Conservation (phyloP, 495 filamentous ascomycete genomes). For the Lepraria neglecta region DNA sequence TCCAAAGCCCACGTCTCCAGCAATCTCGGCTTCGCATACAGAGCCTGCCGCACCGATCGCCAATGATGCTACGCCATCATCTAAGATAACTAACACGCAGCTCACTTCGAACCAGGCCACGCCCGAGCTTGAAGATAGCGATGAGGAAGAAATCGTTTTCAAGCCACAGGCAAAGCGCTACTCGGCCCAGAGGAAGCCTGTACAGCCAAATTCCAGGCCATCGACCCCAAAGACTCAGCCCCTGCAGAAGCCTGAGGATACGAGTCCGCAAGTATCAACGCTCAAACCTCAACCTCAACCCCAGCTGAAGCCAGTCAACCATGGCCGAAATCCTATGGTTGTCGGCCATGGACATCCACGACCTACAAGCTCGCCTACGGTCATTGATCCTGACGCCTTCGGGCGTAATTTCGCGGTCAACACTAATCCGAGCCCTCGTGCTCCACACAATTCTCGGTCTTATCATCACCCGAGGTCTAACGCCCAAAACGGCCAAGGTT, state of each 20-base stretch:
- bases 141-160: constrained; percentile 56
- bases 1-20: neutral
- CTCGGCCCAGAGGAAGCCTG: constrained; percentile 35
- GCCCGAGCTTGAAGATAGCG: constrained; percentile 33
- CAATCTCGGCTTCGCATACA: neutral
- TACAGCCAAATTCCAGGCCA: constrained; percentile 26
- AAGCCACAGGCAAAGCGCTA: constrained; percentile 43
- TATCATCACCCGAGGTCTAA: constrained; percentile 18
- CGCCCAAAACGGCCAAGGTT: neutral
- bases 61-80: neutral
- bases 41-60: neutral
- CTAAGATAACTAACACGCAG: neutral
- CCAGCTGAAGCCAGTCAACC: constrained; percentile 28
- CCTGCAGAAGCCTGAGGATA: constrained; percentile 13
- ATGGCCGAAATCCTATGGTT: constrained; percentile 8
- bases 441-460: constrained; percentile 15
- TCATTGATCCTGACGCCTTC: constrained; percentile 31
- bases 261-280: constrained; percentile 2
- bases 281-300: constrained; percentile 17
- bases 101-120: neutral
- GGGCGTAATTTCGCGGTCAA: constrained; percentile 25
- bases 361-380: constrained; percentile 16
- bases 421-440: constrained; percentile 18
- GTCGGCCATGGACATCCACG: constrained; percentile 14
- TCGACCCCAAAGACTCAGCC: constrained; percentile 22